Evolutionary conservation across 257 asterid species (phyloP), one percentile per base, ranked within the genome.

Genomic region (Ballota nigra): DNA sequence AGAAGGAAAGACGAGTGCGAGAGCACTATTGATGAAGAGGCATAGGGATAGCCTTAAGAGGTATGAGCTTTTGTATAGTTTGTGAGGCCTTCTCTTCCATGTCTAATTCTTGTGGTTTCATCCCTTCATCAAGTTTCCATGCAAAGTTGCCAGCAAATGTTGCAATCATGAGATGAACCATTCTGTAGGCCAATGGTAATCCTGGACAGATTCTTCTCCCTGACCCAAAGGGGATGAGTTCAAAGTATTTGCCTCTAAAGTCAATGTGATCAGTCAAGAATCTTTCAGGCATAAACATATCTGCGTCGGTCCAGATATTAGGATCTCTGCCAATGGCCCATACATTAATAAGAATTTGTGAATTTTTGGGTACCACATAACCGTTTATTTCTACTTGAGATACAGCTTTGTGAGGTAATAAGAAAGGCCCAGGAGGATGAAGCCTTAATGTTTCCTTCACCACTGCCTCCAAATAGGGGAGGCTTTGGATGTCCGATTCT

Each of bases 241-340:
- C 81, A 5, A 83, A 80, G 68, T 29, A 24, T 6, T 59, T 13
- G 65, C 65, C 65, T 29, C 38, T 38, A 4, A 64, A 76, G 33
- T 83, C 81, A 1, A 77, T 79, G 7, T 75, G 22, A 1, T 3
- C n/a, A 5, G 38, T 65, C 64, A 84, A 20, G 41, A 78, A 84
- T 65, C 88, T n/a, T 7, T 80, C 85, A 0, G 83, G 83, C 61
- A n/a, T 5, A 15, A 83, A 83, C 0, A n/a, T 6, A 2, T 75
- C 83, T 19, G 84, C 77, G n/a, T 79, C 16, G 1, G 8, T 0
- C 87, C 87, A 83, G 4, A 33, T 2, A 13, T 16, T 49, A 6
- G 72, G 49, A 61, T 82, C 87, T 56, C 89, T 73, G 0, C 83
- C 84, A 1, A 38, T 73, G 0, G 87, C 87, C 87, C 86, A 78